phyloP scores from a whole-genome alignment of 225 moss, liverwort and hornwort genomes.

The Pseudisothecium myosuroides region DNA sequence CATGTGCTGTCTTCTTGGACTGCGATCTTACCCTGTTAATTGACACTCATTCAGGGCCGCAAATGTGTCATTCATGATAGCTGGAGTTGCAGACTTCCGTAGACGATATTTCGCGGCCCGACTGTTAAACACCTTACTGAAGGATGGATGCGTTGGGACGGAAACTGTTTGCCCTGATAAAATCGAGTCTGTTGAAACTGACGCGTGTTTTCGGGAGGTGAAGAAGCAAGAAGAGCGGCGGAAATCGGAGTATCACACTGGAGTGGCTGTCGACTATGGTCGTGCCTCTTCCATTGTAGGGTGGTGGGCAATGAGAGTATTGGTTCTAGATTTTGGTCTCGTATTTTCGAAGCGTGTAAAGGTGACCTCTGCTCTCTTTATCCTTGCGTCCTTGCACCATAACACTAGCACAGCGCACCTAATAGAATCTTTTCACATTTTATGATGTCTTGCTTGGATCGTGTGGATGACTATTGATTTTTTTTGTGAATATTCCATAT shows the following conservation, averaged over 20 bases:
- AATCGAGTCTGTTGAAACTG: not conserved
- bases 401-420: not conserved
- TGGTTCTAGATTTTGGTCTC: constrained; percentile 84
- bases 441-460: not conserved
- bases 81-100: constrained; percentile 88
- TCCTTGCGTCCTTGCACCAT: not conserved
- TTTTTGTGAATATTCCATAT: not conserved
- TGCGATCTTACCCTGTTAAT: not conserved
- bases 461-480: not conserved
- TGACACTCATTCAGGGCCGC: constrained; percentile 40
- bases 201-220: constrained; percentile 12
- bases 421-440: not conserved
- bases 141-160: constrained; percentile 65
- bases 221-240: constrained; percentile 13
- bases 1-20: not conserved
- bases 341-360: constrained; percentile 78
- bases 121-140: constrained; percentile 70
- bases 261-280: constrained; percentile 71
- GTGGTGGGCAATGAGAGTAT: constrained; percentile 78
- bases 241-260: constrained; percentile 80
- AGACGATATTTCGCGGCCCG: constrained; percentile 76
- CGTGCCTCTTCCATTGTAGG: constrained; percentile 68
- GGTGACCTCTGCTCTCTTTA: constrained; percentile 19
- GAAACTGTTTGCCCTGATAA: not conserved
- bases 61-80: constrained; percentile 84